Percentiles rank a stretch among this genome's conserved stretches.
These are phyloP conservation scores for Keqinozyma sinolaborantium DNA, from an alignment of 1,139 yeast genomes.

Conservation along the genomic window DNA sequence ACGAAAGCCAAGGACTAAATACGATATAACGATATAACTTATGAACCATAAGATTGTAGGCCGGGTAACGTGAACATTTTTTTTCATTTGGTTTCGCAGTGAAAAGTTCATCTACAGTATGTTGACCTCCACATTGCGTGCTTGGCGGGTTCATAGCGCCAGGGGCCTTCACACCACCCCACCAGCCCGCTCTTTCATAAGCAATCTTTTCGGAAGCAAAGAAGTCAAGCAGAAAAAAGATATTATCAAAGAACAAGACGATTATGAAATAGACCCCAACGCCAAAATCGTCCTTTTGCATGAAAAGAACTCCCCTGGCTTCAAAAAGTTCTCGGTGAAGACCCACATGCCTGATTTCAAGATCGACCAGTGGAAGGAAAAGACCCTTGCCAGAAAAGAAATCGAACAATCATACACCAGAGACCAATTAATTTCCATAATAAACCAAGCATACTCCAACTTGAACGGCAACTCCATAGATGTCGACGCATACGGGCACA, in stretches of 20 bases:
- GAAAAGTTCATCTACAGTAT: background rate
- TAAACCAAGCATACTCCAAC: constrained; percentile 23
- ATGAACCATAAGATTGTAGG: background rate
- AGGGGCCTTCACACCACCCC: constrained; percentile 11
- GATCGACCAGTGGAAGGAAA: constrained; percentile 34
- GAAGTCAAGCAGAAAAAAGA: constrained; percentile 23
- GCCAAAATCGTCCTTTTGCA: constrained; percentile 36
- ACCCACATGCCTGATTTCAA: constrained; percentile 34
- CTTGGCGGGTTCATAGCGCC: background rate
- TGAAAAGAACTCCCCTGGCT: constrained; percentile 32
- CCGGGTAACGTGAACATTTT: background rate
- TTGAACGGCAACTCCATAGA: constrained; percentile 16
- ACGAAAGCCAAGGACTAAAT: background rate
- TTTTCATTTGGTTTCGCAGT: background rate
- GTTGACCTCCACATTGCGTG: background rate
- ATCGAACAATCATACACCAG: constrained; percentile 27
- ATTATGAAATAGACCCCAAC: constrained; percentile 28
- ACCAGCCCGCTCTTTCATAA: constrained; percentile 12
- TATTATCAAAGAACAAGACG: constrained; percentile 39
- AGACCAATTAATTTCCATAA: constrained; percentile 19
- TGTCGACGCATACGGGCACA: constrained; percentile 12
- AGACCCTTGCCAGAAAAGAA: constrained; percentile 18
- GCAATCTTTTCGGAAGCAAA: constrained; percentile 19
- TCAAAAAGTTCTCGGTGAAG: constrained; percentile 21
- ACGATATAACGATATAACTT: background rate